Conservation (phyloP, 1,284 basidiomycete species). For the Blastosporella zonata region DNA sequence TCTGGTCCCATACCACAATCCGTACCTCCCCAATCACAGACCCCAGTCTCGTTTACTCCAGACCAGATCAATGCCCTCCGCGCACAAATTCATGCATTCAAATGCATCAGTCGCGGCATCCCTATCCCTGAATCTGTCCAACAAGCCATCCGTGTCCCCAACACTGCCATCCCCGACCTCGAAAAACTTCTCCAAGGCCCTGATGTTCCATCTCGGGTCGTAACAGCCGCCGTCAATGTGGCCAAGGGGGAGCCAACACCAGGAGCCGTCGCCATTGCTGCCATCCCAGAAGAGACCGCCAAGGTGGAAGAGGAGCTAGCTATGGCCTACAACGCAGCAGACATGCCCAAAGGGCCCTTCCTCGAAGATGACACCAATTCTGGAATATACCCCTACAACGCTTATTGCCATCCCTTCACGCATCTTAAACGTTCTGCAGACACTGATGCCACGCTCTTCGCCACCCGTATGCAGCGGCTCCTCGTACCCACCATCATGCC, state of each 20-base stretch:
- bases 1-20: constrained; percentile 36
- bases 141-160: constrained; percentile 69
- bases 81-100: constrained; percentile 89
- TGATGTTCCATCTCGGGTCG: constrained; percentile 61
- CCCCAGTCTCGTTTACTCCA: constrained; percentile 76
- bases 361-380: constrained; percentile 82
- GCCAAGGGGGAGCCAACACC: constrained; percentile 56
- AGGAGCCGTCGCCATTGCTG: constrained; percentile 24
- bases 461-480: constrained; percentile 76
- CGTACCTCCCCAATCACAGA: constrained; percentile 40
- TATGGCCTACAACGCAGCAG: constrained; percentile 40
- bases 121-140: constrained; percentile 82
- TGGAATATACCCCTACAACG: constrained; percentile 92
- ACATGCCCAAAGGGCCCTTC: constrained; percentile 65
- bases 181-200: constrained; percentile 60
- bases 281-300: constrained; percentile 30
- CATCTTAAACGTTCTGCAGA: constrained; percentile 67
- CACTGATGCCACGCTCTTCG: constrained; percentile 55
- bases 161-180: constrained; percentile 55
- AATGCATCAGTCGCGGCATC: constrained; percentile 75
- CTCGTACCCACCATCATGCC: constrained; percentile 91
- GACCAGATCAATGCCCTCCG: constrained; percentile 86
- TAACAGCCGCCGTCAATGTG: constrained; percentile 78
- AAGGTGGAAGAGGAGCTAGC: constrained; percentile 44
- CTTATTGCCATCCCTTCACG: constrained; percentile 85